These are phyloP conservation scores for Aristolochia contorta DNA, from an alignment of 164 flowering plant species.

Conservation along the genomic window DNA sequence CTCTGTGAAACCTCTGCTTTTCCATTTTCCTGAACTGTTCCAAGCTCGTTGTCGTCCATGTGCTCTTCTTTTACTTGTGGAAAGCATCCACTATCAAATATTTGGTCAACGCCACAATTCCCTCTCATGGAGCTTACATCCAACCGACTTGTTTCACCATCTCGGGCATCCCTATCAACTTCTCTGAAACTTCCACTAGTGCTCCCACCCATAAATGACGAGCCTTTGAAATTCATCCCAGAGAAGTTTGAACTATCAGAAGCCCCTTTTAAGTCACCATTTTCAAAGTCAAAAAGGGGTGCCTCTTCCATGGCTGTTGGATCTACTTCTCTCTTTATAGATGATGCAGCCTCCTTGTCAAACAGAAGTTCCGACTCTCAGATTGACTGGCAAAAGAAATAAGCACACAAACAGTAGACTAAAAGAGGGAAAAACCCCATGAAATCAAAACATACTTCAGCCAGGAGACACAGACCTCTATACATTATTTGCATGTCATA, in stretches of 20 bases:
- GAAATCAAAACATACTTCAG: no score
- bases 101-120: constrained; percentile 31
- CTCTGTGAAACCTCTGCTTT: constrained; percentile 31
- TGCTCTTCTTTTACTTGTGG: constrained; percentile 19
- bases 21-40: constrained; percentile 33
- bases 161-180: constrained; percentile 34
- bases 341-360: constrained; percentile 42
- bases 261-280: constrained; percentile 29
- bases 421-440: neutral
- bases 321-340: constrained; percentile 12
- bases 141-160: constrained; percentile 64
- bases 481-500: no score
- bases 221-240: no score
- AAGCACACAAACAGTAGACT: neutral
- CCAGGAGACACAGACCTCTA: no score
- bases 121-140: constrained; percentile 50
- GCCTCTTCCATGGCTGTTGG: constrained; percentile 18
- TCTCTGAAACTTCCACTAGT: constrained; percentile 28
- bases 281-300: constrained; percentile 20
- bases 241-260: constrained; percentile 34
- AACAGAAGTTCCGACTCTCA: constrained; percentile 10
- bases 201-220: constrained; percentile 7
- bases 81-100: constrained; percentile 23
- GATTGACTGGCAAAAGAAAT: neutral
- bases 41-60: constrained; percentile 25